Evolutionary conservation across 805 yeast species (phyloP), one percentile per base, ranked within the genome.

Genomic region (Wickerhamiella spandovensis): DNA sequence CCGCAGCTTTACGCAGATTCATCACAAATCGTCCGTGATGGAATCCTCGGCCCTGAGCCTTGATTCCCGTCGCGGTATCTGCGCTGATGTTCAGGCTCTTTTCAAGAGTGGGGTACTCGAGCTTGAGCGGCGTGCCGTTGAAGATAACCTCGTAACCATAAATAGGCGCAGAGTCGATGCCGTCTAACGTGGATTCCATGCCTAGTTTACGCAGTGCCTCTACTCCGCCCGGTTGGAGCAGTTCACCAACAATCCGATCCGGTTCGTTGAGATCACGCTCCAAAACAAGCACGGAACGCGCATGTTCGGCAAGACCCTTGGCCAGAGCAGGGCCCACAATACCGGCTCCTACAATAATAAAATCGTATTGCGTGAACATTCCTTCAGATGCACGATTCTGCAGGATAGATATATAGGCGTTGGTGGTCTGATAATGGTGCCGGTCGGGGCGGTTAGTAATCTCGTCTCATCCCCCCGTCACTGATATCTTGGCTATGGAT

Each of bases 261-360:
- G 98, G 98, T 64, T 79, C 83, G 20, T 77, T 66, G 86, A 96
- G 85, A 62, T 87, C 96, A 54, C 96, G 76, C 64, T 92, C 99
- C 18, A 79, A 64, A 20, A 83, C 73, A 48, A 83, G 66, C 7
- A 92, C 97, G 48, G 75, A 74, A 57, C 95, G 75, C 30, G 97
- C 97, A 61, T 85, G 94, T 58, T 90, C 75, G 0, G 95, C 97
- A 50, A 92, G 69, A 3, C 84, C 88, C 1, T 88, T 83, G 43
- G 97, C 97, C 18, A 90, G 73, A 50, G 90, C 81, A 1, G 98
- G 96, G 1, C 99, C 98, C 22, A 87, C 82, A 20, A 90, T 95
- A 50, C 98, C 98, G n/a, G 97, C 97, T n/a, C 98, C 98, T 39
- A 92, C 79, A 23, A 92, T 83, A 42, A 90, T 80, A 47, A 82